These are phyloP conservation scores for Magnolia sinica DNA, from an alignment of 164 flowering plant genomes.

Conservation along the genomic window DNA sequence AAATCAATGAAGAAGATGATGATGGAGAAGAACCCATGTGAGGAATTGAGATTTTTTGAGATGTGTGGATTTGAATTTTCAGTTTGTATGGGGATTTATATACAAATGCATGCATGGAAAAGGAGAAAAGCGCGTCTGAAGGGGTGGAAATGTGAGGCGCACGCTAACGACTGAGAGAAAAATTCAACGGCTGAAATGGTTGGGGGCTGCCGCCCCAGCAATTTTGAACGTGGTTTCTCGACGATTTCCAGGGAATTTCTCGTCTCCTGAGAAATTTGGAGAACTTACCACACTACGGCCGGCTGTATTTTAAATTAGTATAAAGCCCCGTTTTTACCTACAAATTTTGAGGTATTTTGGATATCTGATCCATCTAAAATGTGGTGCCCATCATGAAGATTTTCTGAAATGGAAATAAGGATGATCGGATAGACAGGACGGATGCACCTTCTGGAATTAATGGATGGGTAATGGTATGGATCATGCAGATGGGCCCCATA, in stretches of 20 bases:
- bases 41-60: neutral
- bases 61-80: neutral
- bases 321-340: too few relatives aligned
- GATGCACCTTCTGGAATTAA: too few relatives aligned
- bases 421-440: too few relatives aligned
- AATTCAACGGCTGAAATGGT: conserved; percentile 2
- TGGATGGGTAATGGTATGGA: too few relatives aligned
- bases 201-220: neutral
- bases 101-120: neutral
- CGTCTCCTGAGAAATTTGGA: neutral
- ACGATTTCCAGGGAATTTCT: neutral
- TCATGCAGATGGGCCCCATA: too few relatives aligned
- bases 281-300: neutral
- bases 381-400: too few relatives aligned
- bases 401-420: too few relatives aligned
- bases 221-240: neutral
- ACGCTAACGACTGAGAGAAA: conserved; percentile 3
- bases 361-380: too few relatives aligned
- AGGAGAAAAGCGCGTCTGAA: neutral
- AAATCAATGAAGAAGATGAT: neutral
- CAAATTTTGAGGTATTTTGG: too few relatives aligned
- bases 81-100: neutral
- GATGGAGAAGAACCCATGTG: conserved; percentile 13
- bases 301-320: too few relatives aligned
- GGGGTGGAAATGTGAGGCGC: conserved; percentile 4